A percentile compares a stretch with the other conserved stretches of the same genome.
phyloP scores from a whole-genome alignment of 352 stramenopile genomes.

The Phytopythium mirpurense region DNA sequence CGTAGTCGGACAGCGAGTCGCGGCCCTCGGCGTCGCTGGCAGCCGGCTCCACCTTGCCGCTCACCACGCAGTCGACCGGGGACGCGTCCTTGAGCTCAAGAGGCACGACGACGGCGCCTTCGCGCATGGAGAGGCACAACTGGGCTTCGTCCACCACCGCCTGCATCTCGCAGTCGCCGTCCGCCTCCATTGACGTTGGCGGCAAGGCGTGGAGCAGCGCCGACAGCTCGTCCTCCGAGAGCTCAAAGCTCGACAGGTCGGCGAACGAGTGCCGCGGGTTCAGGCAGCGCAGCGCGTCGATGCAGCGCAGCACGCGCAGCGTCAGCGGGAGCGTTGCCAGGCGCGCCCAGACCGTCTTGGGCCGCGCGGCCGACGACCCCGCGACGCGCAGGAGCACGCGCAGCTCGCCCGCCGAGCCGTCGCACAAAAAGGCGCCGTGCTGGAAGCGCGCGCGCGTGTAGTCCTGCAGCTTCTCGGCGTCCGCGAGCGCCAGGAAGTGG shows the following conservation, averaged over 20 bases:
- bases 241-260: slow-evolving; percentile 69
- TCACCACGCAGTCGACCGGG: slow-evolving; percentile 6
- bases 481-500: slow-evolving; percentile 43
- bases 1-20: slow-evolving; percentile 54
- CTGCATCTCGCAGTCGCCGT: not conserved
- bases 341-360: slow-evolving; percentile 42
- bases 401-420: slow-evolving; percentile 24
- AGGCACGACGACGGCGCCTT: slow-evolving; percentile 21
- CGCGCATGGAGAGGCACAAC: not conserved
- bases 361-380: slow-evolving; percentile 8
- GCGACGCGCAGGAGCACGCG: slow-evolving; percentile 41
- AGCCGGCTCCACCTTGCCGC: slow-evolving; percentile 12
- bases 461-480: slow-evolving; percentile 63
- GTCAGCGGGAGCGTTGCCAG: slow-evolving; percentile 57
- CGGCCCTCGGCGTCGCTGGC: slow-evolving; percentile 24
- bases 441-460: slow-evolving; percentile 33
- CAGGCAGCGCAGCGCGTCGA: slow-evolving; percentile 59
- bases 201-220: slow-evolving; percentile 23
- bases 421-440: slow-evolving; percentile 9
- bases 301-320: slow-evolving; percentile 72
- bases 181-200: not conserved
- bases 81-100: slow-evolving; percentile 48
- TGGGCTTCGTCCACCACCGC: slow-evolving; percentile 1
- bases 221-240: slow-evolving; percentile 57
- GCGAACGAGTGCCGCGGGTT: slow-evolving; percentile 45